Evolutionary conservation across 257 asterid genomes (phyloP).

Genomic region (Capsicum rhomboideum): DNA sequence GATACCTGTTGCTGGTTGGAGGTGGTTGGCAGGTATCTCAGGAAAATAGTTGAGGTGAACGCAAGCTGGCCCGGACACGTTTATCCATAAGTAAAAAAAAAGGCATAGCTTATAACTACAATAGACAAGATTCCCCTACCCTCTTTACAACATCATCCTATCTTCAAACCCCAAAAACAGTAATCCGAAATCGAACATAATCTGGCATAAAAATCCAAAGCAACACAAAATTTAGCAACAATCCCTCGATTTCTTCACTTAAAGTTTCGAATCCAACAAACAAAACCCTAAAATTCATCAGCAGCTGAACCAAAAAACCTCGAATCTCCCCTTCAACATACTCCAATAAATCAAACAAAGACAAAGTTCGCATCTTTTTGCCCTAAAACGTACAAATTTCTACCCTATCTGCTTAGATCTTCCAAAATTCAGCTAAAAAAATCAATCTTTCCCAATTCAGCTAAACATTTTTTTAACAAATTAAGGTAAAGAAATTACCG

Average conservation of each 20-base stretch:
- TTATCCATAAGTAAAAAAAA: too few species aligned
- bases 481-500: slow-evolving; percentile 23
- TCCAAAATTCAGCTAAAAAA: not conserved
- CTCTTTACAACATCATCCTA: not conserved
- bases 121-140: not conserved
- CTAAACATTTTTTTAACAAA: not conserved
- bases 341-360: too few species aligned
- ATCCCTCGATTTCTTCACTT: not conserved
- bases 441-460: not conserved
- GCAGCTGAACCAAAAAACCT: too few species aligned
- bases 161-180: not conserved
- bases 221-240: not conserved
- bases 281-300: not conserved
- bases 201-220: not conserved
- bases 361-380: not conserved
- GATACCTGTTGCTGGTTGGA: too few species aligned
- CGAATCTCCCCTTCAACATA: too few species aligned
- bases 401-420: not conserved
- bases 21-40: too few species aligned
- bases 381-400: not conserved
- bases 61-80: too few species aligned
- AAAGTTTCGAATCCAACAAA: not conserved
- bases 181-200: not conserved
- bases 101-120: too few species aligned
- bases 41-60: too few species aligned